Conservation (phyloP, 176 grass and related monocot genomes). For the Otatea glauca region DNA sequence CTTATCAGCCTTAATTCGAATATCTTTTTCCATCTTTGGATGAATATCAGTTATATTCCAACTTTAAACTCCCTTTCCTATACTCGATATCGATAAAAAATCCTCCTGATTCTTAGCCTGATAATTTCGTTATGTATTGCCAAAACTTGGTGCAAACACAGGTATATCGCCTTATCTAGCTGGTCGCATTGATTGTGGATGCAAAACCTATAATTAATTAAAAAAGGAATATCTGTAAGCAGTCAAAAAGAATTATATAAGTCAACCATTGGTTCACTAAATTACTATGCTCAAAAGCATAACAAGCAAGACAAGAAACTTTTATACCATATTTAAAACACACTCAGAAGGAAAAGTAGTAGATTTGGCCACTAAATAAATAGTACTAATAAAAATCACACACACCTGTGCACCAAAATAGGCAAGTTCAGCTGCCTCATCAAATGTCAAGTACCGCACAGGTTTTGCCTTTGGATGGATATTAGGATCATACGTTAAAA, state of each 20-base stretch:
- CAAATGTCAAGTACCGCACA: constrained; percentile 70
- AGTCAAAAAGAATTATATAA: background rate
- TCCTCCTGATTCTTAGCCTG: too few relatives aligned
- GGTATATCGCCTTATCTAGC: constrained; percentile 65
- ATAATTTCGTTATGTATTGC: too few relatives aligned
- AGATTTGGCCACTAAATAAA: background rate
- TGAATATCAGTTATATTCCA: too few relatives aligned
- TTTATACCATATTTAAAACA: background rate
- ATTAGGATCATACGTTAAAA: constrained; percentile 70
- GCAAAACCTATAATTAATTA: constrained; percentile 53
- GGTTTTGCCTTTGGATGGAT: constrained; percentile 61
- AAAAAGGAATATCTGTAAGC: background rate
- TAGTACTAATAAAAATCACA: background rate
- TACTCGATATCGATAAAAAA: too few relatives aligned
- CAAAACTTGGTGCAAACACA: too few relatives aligned
- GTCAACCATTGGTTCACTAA: background rate
- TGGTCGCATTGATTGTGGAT: constrained; percentile 75
- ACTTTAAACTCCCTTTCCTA: too few relatives aligned
- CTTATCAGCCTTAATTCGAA: too few relatives aligned
- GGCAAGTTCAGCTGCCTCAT: constrained; percentile 73
- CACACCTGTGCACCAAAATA: constrained; percentile 68
- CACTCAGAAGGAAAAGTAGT: background rate
- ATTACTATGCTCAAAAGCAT: background rate
- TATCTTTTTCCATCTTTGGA: too few relatives aligned
- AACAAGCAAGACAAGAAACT: background rate